A percentile compares a stretch with the other conserved stretches of the same genome.
phyloP scores from a whole-genome alignment of 192 early-diverging fungal genomes.

The Cetraspora pellucida region DNA sequence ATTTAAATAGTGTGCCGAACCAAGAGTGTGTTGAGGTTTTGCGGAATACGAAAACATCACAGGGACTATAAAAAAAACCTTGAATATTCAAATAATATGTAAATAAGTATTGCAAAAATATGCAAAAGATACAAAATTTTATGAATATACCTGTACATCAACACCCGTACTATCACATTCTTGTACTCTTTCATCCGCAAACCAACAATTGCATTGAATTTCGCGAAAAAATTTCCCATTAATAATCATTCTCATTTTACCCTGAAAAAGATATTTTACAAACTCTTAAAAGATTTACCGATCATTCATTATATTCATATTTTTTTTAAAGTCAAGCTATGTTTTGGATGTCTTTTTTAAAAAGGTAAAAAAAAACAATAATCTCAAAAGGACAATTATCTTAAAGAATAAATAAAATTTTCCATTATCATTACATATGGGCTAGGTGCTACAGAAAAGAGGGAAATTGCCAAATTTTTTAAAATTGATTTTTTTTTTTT shows the following conservation, averaged over 20 bases:
- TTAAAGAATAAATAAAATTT: too few relatives aligned
- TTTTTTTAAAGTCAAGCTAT: constrained; percentile 64
- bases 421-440: too few relatives aligned
- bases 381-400: too few relatives aligned
- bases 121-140: neutral
- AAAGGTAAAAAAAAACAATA: too few relatives aligned
- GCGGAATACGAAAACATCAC: constrained; percentile 62
- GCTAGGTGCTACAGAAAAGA: too few relatives aligned
- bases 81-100: neutral
- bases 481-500: too few relatives aligned
- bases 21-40: constrained; percentile 59
- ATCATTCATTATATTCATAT: constrained; percentile 59
- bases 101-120: neutral
- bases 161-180: constrained; percentile 57
- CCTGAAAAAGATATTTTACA: constrained; percentile 36
- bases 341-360: constrained; percentile 49
- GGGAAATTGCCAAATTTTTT: too few relatives aligned
- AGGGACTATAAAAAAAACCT: constrained; percentile 69
- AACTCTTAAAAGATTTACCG: neutral
- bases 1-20: constrained; percentile 56
- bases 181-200: constrained; percentile 58
- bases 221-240: constrained; percentile 70
- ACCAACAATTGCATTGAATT: constrained; percentile 73
- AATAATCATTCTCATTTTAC: constrained; percentile 66
- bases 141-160: constrained; percentile 55